Conservation (phyloP, 208 protist species). For the Vickermania spadyakhi region DNA sequence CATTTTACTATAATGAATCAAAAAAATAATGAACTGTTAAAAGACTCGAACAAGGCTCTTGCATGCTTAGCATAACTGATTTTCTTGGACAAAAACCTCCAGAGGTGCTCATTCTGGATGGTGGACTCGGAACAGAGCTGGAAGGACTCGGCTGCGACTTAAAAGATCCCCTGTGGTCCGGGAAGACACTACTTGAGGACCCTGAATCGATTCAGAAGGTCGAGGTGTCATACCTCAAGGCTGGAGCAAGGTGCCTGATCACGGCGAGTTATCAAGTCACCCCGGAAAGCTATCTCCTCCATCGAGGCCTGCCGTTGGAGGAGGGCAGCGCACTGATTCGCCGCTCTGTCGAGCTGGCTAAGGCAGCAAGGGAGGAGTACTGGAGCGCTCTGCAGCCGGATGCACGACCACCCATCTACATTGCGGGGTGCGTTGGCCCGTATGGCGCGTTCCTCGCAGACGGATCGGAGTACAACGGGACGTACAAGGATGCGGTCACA, state of each 20-base stretch:
- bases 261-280: constrained; percentile 58
- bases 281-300: constrained; percentile 26
- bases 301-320: constrained; percentile 16
- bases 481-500: constrained; percentile 15
- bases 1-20: no score
- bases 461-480: constrained; percentile 52
- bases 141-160: constrained; percentile 33
- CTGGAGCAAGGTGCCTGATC: constrained; percentile 43
- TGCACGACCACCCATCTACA: constrained; percentile 14
- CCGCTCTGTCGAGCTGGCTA: constrained; percentile 26
- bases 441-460: constrained; percentile 55
- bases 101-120: constrained; percentile 44
- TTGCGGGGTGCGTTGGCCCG: constrained; percentile 51
- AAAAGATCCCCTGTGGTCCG: constrained; percentile 51
- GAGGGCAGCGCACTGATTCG: constrained; percentile 21
- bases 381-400: background rate
- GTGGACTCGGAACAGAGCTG: constrained; percentile 48
- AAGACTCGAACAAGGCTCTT: no score
- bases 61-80: no score
- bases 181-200: constrained; percentile 35
- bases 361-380: constrained; percentile 13
- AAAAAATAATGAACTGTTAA: no score
- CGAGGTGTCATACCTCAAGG: constrained; percentile 22
- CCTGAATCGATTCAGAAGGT: constrained; percentile 23
- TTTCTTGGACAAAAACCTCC: no score